Evolutionary conservation across 176 grass and related monocot genomes (phyloP).

Genomic region (Leersia perrieri): DNA sequence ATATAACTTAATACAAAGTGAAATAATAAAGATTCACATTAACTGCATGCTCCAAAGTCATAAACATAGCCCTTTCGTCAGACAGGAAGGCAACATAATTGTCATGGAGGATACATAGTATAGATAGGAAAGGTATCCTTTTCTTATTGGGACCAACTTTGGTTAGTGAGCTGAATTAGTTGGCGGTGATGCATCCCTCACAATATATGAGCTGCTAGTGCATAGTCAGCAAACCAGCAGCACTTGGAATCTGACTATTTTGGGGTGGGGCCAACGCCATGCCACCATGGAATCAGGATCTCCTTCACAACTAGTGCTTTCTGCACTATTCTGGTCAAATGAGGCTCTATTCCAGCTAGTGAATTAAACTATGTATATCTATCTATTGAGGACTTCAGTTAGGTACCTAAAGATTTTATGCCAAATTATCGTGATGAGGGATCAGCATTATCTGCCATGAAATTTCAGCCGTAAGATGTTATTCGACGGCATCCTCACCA

Average conservation of each 20-base stretch:
- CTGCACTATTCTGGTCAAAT: neutral
- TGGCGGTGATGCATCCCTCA: slow-evolving; percentile 23
- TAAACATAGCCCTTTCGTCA: neutral
- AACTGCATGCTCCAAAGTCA: neutral
- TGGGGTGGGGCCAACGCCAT: neutral
- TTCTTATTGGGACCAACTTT: neutral
- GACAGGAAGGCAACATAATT: neutral
- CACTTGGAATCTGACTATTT: slow-evolving; percentile 3
- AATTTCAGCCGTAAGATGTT: neutral
- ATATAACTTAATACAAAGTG: neutral
- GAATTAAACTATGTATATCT: neutral
- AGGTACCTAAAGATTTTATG: neutral
- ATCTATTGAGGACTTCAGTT: neutral
- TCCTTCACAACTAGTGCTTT: neutral
- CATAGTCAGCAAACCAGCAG: neutral
- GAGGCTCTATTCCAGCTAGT: too few species aligned
- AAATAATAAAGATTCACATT: too few species aligned
- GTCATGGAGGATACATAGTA: neutral
- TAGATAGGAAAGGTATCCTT: neutral
- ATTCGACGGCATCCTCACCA: neutral
- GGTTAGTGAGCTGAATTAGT: neutral
- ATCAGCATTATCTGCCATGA: neutral
- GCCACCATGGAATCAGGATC: slow-evolving; percentile 12
- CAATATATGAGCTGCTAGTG: neutral
- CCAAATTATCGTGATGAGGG: neutral